These are phyloP conservation scores for Phytophthora uliginosa DNA, from an alignment of 352 stramenopile species.

Conservation along the genomic window DNA sequence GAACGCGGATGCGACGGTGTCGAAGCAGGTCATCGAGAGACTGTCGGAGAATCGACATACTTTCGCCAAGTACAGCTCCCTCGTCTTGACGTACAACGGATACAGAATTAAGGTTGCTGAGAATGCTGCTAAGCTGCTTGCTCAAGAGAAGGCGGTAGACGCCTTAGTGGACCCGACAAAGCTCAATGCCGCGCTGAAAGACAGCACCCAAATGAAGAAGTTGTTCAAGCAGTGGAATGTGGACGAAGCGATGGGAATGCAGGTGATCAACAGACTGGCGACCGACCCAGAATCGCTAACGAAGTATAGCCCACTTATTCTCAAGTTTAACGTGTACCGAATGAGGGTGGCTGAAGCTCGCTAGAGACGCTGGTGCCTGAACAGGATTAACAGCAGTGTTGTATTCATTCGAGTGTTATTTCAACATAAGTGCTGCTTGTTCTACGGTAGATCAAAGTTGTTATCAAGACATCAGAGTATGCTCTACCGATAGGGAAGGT, in stretches of 20 bases:
- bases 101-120: slow-evolving; percentile 10
- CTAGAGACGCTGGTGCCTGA: background rate
- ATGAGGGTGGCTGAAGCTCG: background rate
- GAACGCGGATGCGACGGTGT: slow-evolving; percentile 1
- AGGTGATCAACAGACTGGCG: slow-evolving; percentile 6
- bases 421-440: background rate
- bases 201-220: background rate
- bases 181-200: slow-evolving; percentile 2
- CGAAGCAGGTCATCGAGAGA: slow-evolving; percentile 1
- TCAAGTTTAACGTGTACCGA: slow-evolving; percentile 4
- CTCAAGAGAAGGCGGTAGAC: background rate
- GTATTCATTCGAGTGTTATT: background rate
- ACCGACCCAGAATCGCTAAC: background rate
- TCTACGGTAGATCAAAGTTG: background rate
- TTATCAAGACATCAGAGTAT: background rate
- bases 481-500: background rate
- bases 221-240: slow-evolving; percentile 18
- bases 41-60: background rate
- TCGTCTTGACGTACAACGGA: slow-evolving; percentile 14
- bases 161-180: slow-evolving; percentile 4
- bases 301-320: background rate
- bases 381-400: background rate
- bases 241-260: slow-evolving; percentile 2
- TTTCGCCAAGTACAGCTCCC: slow-evolving; percentile 5
- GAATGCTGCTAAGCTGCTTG: background rate